Conservation (phyloP, 2,329 filamentous ascomycete genomes). For the Coniochaeta sp. region DNA sequence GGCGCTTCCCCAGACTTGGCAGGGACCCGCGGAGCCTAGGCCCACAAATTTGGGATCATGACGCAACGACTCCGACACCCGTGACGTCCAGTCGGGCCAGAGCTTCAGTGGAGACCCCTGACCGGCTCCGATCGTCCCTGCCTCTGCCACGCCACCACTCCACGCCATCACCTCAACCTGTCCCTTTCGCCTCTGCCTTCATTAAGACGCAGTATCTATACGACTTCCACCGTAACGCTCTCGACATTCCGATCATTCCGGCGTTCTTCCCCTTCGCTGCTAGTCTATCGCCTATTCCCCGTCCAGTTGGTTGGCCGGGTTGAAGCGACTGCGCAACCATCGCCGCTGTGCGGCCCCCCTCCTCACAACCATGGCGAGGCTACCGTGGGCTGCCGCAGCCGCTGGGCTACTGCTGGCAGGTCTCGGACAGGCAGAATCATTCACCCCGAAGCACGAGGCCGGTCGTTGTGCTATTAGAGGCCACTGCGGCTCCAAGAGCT, state of each 20-base stretch:
- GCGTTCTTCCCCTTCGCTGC: background rate
- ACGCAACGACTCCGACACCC: background rate
- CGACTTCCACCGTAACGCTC: background rate
- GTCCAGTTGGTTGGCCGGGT: background rate
- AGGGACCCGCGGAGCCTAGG: background rate
- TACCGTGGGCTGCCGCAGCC: constrained; percentile 24
- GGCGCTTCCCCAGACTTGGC: background rate
- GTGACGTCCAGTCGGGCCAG: background rate
- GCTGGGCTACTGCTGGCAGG: constrained; percentile 26
- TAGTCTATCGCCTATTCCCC: background rate
- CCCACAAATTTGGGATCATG: background rate
- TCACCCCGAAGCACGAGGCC: constrained; percentile 66
- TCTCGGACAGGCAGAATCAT: constrained; percentile 18
- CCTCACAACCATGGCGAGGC: constrained; percentile 25
- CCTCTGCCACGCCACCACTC: background rate
- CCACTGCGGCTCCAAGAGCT: constrained; percentile 82
- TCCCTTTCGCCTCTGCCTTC: background rate
- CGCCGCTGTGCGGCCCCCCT: background rate
- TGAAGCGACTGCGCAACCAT: background rate
- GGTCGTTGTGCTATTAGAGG: constrained; percentile 87
- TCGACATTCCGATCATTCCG: background rate
- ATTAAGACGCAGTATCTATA: background rate
- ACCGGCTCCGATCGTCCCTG: background rate
- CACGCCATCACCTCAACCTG: background rate
- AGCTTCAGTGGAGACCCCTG: background rate